Evolutionary conservation across 768 basidiomycete species (phyloP).

Genomic region (Udeniomyces megalosporus): DNA sequence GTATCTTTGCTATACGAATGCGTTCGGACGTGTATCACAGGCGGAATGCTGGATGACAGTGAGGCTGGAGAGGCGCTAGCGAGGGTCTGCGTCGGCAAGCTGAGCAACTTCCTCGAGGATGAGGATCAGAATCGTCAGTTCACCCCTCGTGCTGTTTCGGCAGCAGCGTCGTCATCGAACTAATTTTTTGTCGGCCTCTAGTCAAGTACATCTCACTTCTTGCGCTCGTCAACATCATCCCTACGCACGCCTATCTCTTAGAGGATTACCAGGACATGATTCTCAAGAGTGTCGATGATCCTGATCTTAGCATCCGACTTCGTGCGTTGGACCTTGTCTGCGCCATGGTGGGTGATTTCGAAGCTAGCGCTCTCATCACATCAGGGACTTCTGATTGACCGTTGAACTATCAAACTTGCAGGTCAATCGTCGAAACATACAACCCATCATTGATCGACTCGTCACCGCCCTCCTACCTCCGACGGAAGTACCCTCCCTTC

Average conservation of each 20-base stretch:
- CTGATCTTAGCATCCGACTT: constrained; percentile 91
- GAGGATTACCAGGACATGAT: constrained; percentile 86
- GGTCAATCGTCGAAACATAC: constrained; percentile 70
- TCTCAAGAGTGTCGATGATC: constrained; percentile 71
- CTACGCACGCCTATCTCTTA: constrained; percentile 72
- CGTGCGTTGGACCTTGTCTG: constrained; percentile 84
- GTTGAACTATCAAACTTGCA: too few relatives aligned
- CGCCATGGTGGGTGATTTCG: constrained; percentile 62
- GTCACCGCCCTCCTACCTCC: constrained; percentile 64
- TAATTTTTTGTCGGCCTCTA: constrained; percentile 27
- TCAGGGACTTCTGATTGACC: not conserved
- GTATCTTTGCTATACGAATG: constrained; percentile 95
- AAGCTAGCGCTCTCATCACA: not conserved
- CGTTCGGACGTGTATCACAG: constrained; percentile 92
- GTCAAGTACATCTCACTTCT: constrained; percentile 94
- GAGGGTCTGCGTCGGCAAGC: constrained; percentile 74
- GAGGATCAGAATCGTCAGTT: constrained; percentile 82
- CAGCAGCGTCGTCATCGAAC: not conserved
- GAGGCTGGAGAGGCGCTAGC: constrained; percentile 62
- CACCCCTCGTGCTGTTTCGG: not conserved
- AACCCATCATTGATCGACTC: constrained; percentile 77
- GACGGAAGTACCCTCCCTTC: constrained; percentile 29
- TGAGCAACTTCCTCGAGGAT: constrained; percentile 80
- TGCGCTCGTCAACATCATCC: constrained; percentile 90
- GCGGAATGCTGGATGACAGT: constrained; percentile 72